A percentile compares a stretch with the other conserved stretches of the same genome.
Evolutionary conservation across 768 basidiomycete genomes (phyloP).

Genomic region (Tylopilus rubrobrunneus): DNA sequence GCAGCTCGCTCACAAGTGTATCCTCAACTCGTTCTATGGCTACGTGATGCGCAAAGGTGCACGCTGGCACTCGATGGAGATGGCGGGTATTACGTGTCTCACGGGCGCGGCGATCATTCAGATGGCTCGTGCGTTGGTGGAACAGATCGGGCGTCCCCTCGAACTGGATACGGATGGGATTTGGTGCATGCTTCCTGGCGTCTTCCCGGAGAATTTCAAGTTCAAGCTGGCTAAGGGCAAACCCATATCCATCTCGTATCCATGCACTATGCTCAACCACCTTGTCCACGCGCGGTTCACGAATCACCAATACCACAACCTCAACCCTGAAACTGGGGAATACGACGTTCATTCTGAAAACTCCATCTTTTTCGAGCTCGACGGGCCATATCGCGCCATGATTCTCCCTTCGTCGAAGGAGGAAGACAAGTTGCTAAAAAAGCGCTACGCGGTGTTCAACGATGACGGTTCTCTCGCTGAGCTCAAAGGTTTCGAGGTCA

Average conservation of each 20-base stretch:
- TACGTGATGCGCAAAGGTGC: constrained; percentile 99
- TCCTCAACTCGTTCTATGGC: constrained; percentile 99
- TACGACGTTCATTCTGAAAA: constrained; percentile 91
- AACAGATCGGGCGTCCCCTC: constrained; percentile 95
- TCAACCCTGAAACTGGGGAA: constrained; percentile 79
- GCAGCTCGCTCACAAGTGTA: constrained; percentile 98
- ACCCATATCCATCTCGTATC: constrained; percentile 86
- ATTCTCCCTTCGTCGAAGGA: constrained; percentile 98
- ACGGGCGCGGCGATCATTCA: constrained; percentile 98
- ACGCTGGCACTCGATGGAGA: constrained; percentile 99
- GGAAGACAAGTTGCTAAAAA: constrained; percentile 97
- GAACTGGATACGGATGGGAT: constrained; percentile 99
- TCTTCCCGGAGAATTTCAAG: constrained; percentile 97
- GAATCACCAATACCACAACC: constrained; percentile 95
- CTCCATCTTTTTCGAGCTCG: constrained; percentile 98
- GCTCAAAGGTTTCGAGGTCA: constrained; percentile 98
- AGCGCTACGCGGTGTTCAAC: constrained; percentile 98
- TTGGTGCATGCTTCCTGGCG: constrained; percentile 99
- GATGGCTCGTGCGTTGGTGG: constrained; percentile 95
- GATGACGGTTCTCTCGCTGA: constrained; percentile 97
- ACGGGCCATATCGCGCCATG: constrained; percentile 99
- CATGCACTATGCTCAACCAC: constrained; percentile 99
- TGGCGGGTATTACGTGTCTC: constrained; percentile 98
- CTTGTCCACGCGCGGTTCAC: constrained; percentile 94
- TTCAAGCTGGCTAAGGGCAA: constrained; percentile 90